Evolutionary conservation across 2,329 filamentous ascomycete genomes (phyloP).

Genomic region (Pyrenochaeta sp.): DNA sequence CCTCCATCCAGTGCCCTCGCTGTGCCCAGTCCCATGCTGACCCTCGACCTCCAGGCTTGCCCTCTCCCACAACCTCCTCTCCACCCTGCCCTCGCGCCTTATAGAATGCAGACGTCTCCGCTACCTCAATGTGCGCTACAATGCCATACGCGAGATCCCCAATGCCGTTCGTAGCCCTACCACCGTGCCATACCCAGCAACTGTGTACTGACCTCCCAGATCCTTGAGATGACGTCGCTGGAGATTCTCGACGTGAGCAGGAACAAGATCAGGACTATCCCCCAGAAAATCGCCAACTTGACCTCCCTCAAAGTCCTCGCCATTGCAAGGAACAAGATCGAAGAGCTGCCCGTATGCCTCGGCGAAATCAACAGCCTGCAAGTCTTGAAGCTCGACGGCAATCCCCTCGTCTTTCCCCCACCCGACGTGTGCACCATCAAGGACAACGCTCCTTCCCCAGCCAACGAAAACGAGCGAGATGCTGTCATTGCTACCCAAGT

Average conservation of each 20-base stretch:
- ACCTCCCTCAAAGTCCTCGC: conserved; percentile 89
- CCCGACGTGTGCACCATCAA: conserved; percentile 53
- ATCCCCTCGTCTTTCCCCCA: conserved; percentile 80
- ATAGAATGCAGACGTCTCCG: conserved; percentile 78
- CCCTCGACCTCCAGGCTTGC: conserved; percentile 76
- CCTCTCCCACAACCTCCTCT: conserved; percentile 79
- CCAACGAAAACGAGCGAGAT: conserved; percentile 67
- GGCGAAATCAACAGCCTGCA: conserved; percentile 90
- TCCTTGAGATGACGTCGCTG: conserved; percentile 83
- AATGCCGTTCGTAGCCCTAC: conserved; percentile 61
- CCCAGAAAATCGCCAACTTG: conserved; percentile 79
- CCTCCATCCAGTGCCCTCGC: conserved; percentile 8
- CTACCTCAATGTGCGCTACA: conserved; percentile 82
- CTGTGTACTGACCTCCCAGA: conserved; percentile 58
- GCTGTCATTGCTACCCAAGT: conserved; percentile 66
- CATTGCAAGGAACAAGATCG: conserved; percentile 84
- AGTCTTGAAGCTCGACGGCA: conserved; percentile 88
- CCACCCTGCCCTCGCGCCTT: conserved; percentile 73
- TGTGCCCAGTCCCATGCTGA: no score
- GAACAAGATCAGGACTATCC: conserved; percentile 81
- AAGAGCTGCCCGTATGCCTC: conserved; percentile 81
- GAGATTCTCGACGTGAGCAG: conserved; percentile 93
- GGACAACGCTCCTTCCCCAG: conserved; percentile 52
- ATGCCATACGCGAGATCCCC: conserved; percentile 73
- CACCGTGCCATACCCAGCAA: not conserved